Conservation (phyloP, 1,284 basidiomycete genomes). For the Cryptococcus wingfieldii region DNA sequence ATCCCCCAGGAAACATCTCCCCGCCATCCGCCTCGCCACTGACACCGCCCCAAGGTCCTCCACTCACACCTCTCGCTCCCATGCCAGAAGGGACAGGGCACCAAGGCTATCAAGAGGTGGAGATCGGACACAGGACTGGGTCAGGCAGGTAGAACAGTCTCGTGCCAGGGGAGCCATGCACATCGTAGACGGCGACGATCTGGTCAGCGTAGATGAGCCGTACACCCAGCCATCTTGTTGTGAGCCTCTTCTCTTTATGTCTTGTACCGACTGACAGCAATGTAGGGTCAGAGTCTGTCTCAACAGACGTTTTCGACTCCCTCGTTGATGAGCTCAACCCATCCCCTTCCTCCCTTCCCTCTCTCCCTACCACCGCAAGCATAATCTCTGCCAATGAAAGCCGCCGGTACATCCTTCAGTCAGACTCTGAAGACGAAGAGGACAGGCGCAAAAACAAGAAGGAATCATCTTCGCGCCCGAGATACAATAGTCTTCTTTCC, state of each 20-base stretch:
- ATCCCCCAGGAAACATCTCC: neutral
- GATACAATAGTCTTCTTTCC: neutral
- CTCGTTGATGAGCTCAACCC: slow-evolving; percentile 11
- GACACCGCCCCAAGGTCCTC: neutral
- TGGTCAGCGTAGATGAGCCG: too few species aligned
- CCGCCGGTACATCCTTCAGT: slow-evolving; percentile 5
- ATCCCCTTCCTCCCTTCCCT: neutral
- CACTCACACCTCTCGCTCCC: too few species aligned
- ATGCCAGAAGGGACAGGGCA: neutral
- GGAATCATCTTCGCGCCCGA: neutral
- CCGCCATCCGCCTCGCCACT: neutral
- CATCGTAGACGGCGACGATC: neutral
- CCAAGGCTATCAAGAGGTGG: neutral
- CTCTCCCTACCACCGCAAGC: slow-evolving; percentile 11
- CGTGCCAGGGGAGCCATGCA: neutral
- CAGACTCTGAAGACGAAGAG: slow-evolving; percentile 4
- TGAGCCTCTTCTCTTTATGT: neutral
- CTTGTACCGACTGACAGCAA: neutral
- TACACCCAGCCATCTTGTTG: too few species aligned
- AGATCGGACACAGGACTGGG: neutral
- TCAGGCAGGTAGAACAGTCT: neutral
- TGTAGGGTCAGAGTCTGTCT: slow-evolving; percentile 10
- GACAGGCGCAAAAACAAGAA: neutral
- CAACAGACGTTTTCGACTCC: slow-evolving; percentile 16
- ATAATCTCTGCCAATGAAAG: slow-evolving; percentile 11